phyloP scores from a whole-genome alignment of 2,329 filamentous ascomycete species.

The Lachnellula arida region DNA sequence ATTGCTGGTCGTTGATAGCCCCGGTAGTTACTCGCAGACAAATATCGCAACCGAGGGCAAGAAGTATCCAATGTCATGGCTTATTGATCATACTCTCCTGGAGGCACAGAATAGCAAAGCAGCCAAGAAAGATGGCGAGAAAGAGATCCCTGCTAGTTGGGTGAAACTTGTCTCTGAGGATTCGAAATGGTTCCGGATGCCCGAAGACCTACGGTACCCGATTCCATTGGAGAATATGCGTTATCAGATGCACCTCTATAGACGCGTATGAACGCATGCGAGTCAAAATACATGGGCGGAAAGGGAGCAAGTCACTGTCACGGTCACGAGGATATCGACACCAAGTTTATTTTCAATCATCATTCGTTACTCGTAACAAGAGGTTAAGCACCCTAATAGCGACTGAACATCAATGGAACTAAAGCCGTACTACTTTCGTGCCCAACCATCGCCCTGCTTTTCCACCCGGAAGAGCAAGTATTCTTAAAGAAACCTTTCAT shows the following conservation, averaged over 20 bases:
- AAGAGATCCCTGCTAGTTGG: conserved; percentile 50
- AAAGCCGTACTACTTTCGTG: conserved; percentile 49
- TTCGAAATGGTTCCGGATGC: conserved; percentile 78
- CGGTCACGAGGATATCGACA: neutral
- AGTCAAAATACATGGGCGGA: neutral
- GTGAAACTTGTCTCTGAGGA: conserved; percentile 70
- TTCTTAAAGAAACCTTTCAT: conserved; percentile 25
- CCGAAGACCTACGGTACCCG: conserved; percentile 65
- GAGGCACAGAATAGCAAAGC: conserved; percentile 21
- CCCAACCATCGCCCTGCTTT: conserved; percentile 18
- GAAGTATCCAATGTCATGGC: conserved; percentile 89
- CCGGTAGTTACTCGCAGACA: conserved; percentile 86
- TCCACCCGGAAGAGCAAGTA: conserved; percentile 21
- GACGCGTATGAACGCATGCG: conserved; percentile 31
- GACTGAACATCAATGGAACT: conserved; percentile 58
- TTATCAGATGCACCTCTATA: conserved; percentile 85
- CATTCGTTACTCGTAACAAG: conserved; percentile 23
- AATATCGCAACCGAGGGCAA: conserved; percentile 56
- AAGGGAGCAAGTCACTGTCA: neutral
- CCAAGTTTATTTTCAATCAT: conserved; percentile 9
- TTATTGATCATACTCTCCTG: conserved; percentile 77
- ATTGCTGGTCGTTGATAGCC: conserved; percentile 84
- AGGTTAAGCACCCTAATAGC: conserved; percentile 24
- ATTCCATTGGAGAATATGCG: conserved; percentile 92
- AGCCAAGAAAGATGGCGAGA: conserved; percentile 33